Evolutionary conservation across 2,329 filamentous ascomycete genomes (phyloP).

Genomic region (Coleophoma cylindrospora): DNA sequence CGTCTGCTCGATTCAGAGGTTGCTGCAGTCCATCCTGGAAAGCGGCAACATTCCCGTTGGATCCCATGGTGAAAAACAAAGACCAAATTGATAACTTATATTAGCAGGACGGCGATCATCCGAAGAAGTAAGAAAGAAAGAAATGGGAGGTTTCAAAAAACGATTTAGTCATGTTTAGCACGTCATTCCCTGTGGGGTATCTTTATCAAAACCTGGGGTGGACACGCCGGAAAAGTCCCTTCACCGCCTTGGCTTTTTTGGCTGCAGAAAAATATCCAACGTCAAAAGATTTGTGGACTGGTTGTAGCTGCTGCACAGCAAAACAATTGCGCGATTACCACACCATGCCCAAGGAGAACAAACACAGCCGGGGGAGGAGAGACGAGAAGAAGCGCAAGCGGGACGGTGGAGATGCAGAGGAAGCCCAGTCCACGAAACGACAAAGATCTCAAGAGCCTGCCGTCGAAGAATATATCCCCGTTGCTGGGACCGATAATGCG

Average conservation of each 20-base stretch:
- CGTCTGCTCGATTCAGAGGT: constrained; percentile 33
- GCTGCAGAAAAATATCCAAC: not conserved
- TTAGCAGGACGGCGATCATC: not conserved
- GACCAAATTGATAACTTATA: not conserved
- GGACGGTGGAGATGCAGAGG: constrained; percentile 35
- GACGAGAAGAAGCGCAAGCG: constrained; percentile 44
- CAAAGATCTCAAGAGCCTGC: constrained; percentile 22
- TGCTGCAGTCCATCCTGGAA: constrained; percentile 4
- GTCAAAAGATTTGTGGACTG: not conserved
- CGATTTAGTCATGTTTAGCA: too few species aligned
- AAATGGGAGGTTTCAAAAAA: not conserved
- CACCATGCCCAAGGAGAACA: constrained; percentile 53
- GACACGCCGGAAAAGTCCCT: not conserved
- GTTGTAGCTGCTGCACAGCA: not conserved
- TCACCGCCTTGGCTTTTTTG: not conserved
- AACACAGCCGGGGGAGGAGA: constrained; percentile 51
- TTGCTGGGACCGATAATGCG: constrained; percentile 14
- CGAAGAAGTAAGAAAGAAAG: not conserved
- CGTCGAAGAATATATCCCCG: constrained; percentile 10
- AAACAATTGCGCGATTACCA: not conserved
- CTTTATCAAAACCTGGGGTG: too few species aligned
- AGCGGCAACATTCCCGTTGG: constrained; percentile 11
- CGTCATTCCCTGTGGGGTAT: too few species aligned
- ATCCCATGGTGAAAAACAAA: constrained; percentile 9
- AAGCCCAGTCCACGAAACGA: constrained; percentile 26